Evolutionary conservation across 768 basidiomycete genomes (phyloP).

Genomic region (Chlorophyllum brunneum): DNA sequence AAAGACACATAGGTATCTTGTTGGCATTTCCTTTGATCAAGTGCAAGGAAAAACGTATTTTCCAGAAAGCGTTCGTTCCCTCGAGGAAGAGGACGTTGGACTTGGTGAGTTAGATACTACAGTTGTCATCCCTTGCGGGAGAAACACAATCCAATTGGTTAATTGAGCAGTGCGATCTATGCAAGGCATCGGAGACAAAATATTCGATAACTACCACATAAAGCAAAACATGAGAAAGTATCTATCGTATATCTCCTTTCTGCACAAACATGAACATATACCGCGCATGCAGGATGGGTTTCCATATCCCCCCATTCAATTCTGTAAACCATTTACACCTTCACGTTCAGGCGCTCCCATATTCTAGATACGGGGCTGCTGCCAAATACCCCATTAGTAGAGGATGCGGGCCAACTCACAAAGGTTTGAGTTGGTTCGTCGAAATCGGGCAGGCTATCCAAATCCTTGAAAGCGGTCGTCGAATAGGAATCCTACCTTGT

Average conservation of each 20-base stretch:
- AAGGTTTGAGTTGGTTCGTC: conserved; percentile 74
- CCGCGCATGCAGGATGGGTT: conserved; percentile 56
- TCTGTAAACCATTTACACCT: conserved; percentile 72
- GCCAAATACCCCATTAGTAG: conserved; percentile 46
- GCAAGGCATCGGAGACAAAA: conserved; percentile 41
- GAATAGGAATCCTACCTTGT: conserved; percentile 49
- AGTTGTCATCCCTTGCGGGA: background rate
- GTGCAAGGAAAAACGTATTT: conserved; percentile 4
- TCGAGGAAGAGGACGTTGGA: conserved; percentile 39
- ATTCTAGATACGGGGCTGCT: conserved; percentile 30
- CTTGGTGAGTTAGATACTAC: conserved; percentile 42
- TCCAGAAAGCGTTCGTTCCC: conserved; percentile 51
- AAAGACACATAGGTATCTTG: conserved; percentile 44
- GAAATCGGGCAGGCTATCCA: conserved; percentile 56
- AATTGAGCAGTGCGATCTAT: conserved; percentile 25
- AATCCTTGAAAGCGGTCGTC: conserved; percentile 52
- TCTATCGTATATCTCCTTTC: conserved; percentile 8
- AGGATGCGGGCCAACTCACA: conserved; percentile 39
- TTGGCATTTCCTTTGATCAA: background rate
- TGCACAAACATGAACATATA: background rate
- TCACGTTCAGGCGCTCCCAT: conserved; percentile 70
- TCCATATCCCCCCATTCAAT: conserved; percentile 79
- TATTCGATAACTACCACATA: conserved; percentile 48
- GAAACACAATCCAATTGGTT: background rate
- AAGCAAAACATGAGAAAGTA: conserved; percentile 43